These are phyloP conservation scores for Phlyctochytrium arcticum DNA, from an alignment of 192 early-diverging fungal species.

Conservation along the genomic window DNA sequence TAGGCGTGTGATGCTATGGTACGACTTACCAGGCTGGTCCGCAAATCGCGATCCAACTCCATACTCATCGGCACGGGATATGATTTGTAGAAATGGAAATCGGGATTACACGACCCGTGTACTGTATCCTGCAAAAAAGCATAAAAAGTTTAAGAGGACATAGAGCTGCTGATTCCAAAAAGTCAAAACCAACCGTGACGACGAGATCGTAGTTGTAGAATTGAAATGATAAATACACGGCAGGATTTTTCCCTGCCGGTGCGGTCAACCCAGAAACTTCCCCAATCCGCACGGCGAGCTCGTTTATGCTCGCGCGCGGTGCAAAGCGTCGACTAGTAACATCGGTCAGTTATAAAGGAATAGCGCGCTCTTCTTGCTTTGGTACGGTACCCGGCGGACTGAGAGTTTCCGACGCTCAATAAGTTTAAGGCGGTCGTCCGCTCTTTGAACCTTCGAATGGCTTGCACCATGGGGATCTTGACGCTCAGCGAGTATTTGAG, in stretches of 20 bases:
- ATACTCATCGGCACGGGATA: slow-evolving; percentile 36
- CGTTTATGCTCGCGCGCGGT: slow-evolving; percentile 31
- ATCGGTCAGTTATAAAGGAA: too few relatives aligned
- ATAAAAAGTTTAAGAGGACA: too few relatives aligned
- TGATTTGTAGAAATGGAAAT: slow-evolving; percentile 32
- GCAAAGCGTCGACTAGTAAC: background rate
- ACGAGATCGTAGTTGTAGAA: slow-evolving; percentile 30
- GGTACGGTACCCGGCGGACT: background rate
- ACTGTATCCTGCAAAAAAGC: slow-evolving; percentile 25
- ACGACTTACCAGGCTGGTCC: slow-evolving; percentile 22
- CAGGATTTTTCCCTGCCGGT: slow-evolving; percentile 19
- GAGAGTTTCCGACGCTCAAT: slow-evolving; percentile 20
- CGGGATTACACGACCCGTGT: slow-evolving; percentile 26
- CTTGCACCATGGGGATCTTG: slow-evolving; percentile 47
- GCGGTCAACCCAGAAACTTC: slow-evolving; percentile 22
- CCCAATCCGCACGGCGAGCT: slow-evolving; percentile 31
- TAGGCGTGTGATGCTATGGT: background rate
- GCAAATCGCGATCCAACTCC: slow-evolving; percentile 37
- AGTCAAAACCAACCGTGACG: slow-evolving; percentile 14
- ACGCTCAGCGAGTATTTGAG: slow-evolving; percentile 46
- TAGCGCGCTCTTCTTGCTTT: too few relatives aligned
- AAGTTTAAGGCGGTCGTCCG: slow-evolving; percentile 46
- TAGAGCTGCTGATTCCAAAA: background rate
- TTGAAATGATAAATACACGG: slow-evolving; percentile 37
- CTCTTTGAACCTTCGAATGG: slow-evolving; percentile 51